Conservation (phyloP, 768 basidiomycete genomes). For the Rossbeevera mucosa region DNA sequence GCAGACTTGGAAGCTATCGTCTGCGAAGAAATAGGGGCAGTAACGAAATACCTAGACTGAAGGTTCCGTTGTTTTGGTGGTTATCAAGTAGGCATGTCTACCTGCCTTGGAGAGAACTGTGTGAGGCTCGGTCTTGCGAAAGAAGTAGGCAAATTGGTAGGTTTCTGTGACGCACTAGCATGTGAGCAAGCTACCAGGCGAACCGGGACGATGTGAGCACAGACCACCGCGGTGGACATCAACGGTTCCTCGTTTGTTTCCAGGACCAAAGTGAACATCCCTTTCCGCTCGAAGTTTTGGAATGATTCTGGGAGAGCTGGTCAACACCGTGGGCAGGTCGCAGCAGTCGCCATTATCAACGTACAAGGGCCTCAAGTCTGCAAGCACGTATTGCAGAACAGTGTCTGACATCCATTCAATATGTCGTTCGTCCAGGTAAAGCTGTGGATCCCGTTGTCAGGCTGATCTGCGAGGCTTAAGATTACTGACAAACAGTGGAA, state of each 20-base stretch:
- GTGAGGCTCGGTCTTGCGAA: conserved; percentile 78
- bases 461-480: background rate
- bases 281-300: conserved; percentile 63
- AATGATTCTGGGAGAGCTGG: conserved; percentile 46
- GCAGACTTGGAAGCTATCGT: conserved; percentile 19
- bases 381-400: conserved; percentile 74
- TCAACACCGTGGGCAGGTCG: background rate
- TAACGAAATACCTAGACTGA: conserved; percentile 42
- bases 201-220: background rate
- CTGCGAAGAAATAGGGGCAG: conserved; percentile 21
- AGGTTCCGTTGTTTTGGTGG: background rate
- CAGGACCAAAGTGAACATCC: conserved; percentile 39
- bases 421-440: conserved; percentile 88
- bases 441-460: conserved; percentile 33
- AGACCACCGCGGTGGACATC: conserved; percentile 84
- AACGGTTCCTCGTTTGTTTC: conserved; percentile 63
- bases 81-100: background rate
- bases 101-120: conserved; percentile 78
- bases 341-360: conserved; percentile 11
- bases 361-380: conserved; percentile 71
- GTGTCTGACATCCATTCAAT: conserved; percentile 87
- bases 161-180: conserved; percentile 45
- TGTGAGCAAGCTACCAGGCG: conserved; percentile 1
- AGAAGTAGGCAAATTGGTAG: conserved; percentile 90
- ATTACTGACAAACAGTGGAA: conserved; percentile 71